These are phyloP conservation scores for Chrysanthemum makinoi DNA, from an alignment of 129 eudicot species.

Conservation along the genomic window DNA sequence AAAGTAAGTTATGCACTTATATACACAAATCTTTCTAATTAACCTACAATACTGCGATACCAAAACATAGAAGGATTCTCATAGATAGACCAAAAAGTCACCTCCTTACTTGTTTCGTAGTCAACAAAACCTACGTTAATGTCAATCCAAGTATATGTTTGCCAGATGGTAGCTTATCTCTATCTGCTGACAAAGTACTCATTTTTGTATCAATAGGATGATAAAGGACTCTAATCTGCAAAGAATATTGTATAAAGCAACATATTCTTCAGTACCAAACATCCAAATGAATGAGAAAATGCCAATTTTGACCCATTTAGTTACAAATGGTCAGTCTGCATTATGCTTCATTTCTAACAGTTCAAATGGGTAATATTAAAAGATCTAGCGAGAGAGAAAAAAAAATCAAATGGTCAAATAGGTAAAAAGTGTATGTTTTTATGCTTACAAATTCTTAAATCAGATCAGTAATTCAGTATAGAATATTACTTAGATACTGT, in stretches of 20 bases:
- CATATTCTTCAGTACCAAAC: slow-evolving; percentile 9
- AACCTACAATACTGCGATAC: too few species aligned
- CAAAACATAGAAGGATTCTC: too few species aligned
- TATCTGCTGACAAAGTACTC: slow-evolving; percentile 68
- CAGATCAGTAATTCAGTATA: too few species aligned
- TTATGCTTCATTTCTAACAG: background rate
- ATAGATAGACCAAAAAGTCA: too few species aligned
- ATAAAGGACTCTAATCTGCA: slow-evolving; percentile 85
- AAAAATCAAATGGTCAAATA: background rate
- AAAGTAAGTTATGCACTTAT: too few species aligned
- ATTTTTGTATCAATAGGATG: slow-evolving; percentile 69
- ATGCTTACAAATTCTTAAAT: slow-evolving; percentile 4
- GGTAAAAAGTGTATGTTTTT: background rate
- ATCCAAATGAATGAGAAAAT: background rate
- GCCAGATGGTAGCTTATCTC: slow-evolving; percentile 92
- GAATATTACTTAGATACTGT: too few species aligned
- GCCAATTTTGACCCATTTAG: background rate
- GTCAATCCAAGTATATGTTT: slow-evolving; percentile 82
- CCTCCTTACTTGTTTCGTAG: too few species aligned
- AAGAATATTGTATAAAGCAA: background rate
- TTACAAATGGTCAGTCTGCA: slow-evolving; percentile 7
- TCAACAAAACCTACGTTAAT: slow-evolving; percentile 74
- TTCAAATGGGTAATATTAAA: background rate
- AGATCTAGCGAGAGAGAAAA: background rate
- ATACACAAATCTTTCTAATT: too few species aligned